These are phyloP conservation scores for Teratosphaeria destructans DNA, from an alignment of 2,329 filamentous ascomycete species.

Conservation along the genomic window DNA sequence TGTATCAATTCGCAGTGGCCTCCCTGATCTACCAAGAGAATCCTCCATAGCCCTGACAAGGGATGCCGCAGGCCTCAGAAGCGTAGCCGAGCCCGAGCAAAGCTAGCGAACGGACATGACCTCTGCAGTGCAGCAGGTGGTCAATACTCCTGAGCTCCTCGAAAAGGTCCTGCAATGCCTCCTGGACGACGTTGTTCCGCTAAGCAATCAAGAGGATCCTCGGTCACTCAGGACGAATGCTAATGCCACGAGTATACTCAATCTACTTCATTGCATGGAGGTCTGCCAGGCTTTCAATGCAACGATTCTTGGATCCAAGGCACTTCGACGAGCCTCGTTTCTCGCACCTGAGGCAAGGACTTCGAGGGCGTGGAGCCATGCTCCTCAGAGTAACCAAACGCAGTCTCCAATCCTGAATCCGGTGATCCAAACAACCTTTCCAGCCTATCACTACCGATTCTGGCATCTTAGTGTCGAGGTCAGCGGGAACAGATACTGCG, in stretches of 20 bases:
- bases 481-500: slow-evolving; percentile 9
- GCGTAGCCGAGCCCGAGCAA: background rate
- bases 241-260: slow-evolving; percentile 5
- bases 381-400: background rate
- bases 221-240: slow-evolving; percentile 9
- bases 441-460: slow-evolving; percentile 14
- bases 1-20: too few relatives aligned
- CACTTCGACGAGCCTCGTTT: slow-evolving; percentile 10
- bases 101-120: background rate
- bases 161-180: slow-evolving; percentile 11
- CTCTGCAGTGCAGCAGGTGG: slow-evolving; percentile 2
- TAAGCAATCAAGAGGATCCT: slow-evolving; percentile 12
- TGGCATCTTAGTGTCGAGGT: slow-evolving; percentile 10
- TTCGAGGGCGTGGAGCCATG: slow-evolving; percentile 3
- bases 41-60: too few relatives aligned
- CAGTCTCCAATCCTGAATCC: slow-evolving; percentile 12
- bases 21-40: too few relatives aligned
- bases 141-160: slow-evolving; percentile 14
- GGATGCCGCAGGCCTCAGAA: background rate
- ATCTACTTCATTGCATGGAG: slow-evolving; percentile 8
- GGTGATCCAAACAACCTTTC: slow-evolving; percentile 12
- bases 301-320: slow-evolving; percentile 7
- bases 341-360: slow-evolving; percentile 6
- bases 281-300: slow-evolving; percentile 12
- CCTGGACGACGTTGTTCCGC: slow-evolving; percentile 4